Base-by-base conservation (phyloP, 129 eudicot genomes). In the Oenanthe sinensis region DNA sequence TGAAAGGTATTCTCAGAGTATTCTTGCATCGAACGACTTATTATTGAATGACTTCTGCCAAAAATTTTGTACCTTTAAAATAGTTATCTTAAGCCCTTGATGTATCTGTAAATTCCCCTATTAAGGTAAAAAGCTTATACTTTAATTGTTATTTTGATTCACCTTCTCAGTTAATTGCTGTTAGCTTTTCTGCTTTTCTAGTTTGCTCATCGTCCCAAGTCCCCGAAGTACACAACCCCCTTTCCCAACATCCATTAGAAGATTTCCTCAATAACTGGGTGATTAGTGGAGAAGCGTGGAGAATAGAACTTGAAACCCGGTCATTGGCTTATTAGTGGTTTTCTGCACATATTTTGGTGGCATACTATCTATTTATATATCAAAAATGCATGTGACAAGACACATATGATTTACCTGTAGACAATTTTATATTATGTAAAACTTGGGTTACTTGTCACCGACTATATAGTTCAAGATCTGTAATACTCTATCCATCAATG, bases 1-100 rank as follows among this genome's bases (percentile, higher is more conserved):
- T 49, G 91, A 85, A 79, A 84, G 97, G 99, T 95, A 87, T 70
- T 79, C 43, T 69, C 36, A 67, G 49, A 19, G 33, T 78, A 63
- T 75, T 40, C 16, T 77, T 20, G 16, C 26, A 45, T 74, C 60
- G 45, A 43, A 40, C 3, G 2, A 58, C 15, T 2, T 58, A 8
- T 48, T 6, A 67, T 65, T 28, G 9, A 20, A 3, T 30, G 15
- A 15, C 13, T 28, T 37, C 33, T 62, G 36, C 37, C 37, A 26
- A 26, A n/a, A 9, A 13, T 14, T 3, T 28, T 67, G 1, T 12
- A 3, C 36, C 36, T 33, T 33, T 33, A 65, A 30, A 13, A 30
- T 15, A 67, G 37, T 13, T 6, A 3, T 22, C 14, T 14, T 9
- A 26, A 30, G 3, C 72, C 72, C 10, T 67, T 13, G 22, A 30